Conservation (phyloP, 306 rosid genomes). For the Ormosia emarginata region DNA sequence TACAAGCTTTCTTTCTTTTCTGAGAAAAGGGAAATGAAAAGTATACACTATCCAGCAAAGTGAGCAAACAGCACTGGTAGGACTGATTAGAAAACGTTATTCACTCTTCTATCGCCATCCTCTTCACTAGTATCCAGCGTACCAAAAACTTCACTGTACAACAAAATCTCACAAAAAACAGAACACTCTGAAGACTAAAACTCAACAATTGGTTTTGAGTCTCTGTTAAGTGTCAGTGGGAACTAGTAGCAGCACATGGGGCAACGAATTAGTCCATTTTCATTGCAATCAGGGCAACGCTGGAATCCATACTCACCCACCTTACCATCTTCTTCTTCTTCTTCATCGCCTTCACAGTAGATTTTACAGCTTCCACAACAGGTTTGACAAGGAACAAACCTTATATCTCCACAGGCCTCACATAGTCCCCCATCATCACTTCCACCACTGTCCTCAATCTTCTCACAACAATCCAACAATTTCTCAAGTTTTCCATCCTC, state of each 20-base stretch:
- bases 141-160: slow-evolving; percentile 55
- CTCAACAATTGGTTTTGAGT: slow-evolving; percentile 26
- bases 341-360: slow-evolving; percentile 47
- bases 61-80: slow-evolving; percentile 25
- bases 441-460: slow-evolving; percentile 21
- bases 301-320: slow-evolving; percentile 60
- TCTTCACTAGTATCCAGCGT: slow-evolving; percentile 18
- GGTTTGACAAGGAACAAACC: slow-evolving; percentile 89
- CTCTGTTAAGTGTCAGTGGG: slow-evolving; percentile 17
- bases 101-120: slow-evolving; percentile 6
- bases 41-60: slow-evolving; percentile 34
- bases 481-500: slow-evolving; percentile 86
- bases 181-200: slow-evolving; percentile 7
- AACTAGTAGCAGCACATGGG: slow-evolving; percentile 60
- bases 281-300: slow-evolving; percentile 88
- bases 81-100: slow-evolving; percentile 39
- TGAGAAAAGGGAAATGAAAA: slow-evolving; percentile 12
- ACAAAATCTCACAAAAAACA: slow-evolving; percentile 36
- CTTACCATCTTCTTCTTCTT: slow-evolving; percentile 31
- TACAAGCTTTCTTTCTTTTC: slow-evolving; percentile 32
- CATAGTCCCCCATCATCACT: slow-evolving; percentile 35
- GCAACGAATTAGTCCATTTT: slow-evolving; percentile 86
- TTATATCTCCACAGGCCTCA: slow-evolving; percentile 83
- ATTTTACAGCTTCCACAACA: slow-evolving; percentile 96
- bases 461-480: slow-evolving; percentile 57